Percentiles rank a stretch among this genome's conserved stretches.
These are phyloP conservation scores for Cercis canadensis DNA, from an alignment of 306 rosid species.

Conservation along the genomic window DNA sequence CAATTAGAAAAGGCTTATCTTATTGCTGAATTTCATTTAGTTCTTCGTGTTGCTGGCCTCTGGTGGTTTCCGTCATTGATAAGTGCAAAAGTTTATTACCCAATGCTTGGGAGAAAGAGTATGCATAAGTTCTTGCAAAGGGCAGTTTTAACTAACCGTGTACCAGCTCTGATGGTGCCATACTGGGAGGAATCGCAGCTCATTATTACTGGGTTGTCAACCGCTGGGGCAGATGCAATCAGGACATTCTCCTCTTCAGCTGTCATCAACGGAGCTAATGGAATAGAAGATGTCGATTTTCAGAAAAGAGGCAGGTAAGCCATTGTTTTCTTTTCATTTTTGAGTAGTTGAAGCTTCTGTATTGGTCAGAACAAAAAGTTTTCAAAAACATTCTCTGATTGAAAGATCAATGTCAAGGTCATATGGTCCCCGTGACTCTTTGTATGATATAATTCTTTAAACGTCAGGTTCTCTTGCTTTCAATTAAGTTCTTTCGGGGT, in stretches of 20 bases:
- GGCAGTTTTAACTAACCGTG: conserved; percentile 16
- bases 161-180: conserved; percentile 10
- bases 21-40: neutral
- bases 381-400: neutral
- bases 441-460: neutral
- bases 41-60: neutral
- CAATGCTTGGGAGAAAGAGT: conserved; percentile 22
- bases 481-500: neutral
- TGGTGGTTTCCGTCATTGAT: neutral
- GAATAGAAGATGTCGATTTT: conserved; percentile 23
- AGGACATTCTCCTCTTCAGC: conserved; percentile 20
- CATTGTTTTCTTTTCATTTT: neutral
- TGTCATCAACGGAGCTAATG: conserved; percentile 9
- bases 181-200: conserved; percentile 16
- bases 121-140: conserved; percentile 32
- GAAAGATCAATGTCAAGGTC: neutral
- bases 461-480: neutral
- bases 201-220: conserved; percentile 21
- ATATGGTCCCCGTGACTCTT: neutral
- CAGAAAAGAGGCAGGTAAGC: conserved; percentile 28
- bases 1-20: neutral
- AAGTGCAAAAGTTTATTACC: neutral
- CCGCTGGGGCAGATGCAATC: conserved; percentile 19
- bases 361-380: neutral
- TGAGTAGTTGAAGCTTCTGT: neutral